Conservation (phyloP, 1,284 basidiomycete species). For the Trametes polyzona region DNA sequence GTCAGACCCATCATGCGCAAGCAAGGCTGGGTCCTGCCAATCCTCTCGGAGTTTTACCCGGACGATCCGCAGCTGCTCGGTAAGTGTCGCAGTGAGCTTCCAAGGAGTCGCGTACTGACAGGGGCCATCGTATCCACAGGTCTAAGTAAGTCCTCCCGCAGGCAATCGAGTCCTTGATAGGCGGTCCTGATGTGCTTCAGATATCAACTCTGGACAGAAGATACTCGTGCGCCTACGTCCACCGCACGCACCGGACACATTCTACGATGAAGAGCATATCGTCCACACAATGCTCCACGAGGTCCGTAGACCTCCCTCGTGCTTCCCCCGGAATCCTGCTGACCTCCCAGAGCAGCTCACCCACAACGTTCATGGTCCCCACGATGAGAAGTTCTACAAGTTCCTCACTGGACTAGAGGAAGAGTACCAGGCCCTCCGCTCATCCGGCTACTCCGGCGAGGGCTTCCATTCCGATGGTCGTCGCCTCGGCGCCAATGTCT, state of each 20-base stretch:
- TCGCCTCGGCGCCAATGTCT: conserved; percentile 61
- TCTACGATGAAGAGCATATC: conserved; percentile 77
- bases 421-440: conserved; percentile 77
- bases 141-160: conserved; percentile 38
- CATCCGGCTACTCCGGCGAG: conserved; percentile 80
- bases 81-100: conserved; percentile 38
- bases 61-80: conserved; percentile 74
- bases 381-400: conserved; percentile 84
- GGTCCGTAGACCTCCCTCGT: conserved; percentile 41
- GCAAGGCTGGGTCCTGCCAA: conserved; percentile 79
- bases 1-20: conserved; percentile 92
- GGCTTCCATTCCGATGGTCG: conserved; percentile 80
- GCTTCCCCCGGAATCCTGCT: neutral
- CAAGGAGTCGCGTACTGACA: neutral
- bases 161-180: neutral
- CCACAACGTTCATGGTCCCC: conserved; percentile 86
- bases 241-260: conserved; percentile 66
- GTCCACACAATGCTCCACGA: conserved; percentile 87
- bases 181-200: conserved; percentile 40
- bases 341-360: conserved; percentile 58
- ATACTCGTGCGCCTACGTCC: conserved; percentile 83
- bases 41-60: conserved; percentile 86
- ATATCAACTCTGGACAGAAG: conserved; percentile 78
- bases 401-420: conserved; percentile 77
- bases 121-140: conserved; percentile 36